Base-by-base conservation (phyloP, 345 rosid species). In the Litchi chinensis region DNA sequence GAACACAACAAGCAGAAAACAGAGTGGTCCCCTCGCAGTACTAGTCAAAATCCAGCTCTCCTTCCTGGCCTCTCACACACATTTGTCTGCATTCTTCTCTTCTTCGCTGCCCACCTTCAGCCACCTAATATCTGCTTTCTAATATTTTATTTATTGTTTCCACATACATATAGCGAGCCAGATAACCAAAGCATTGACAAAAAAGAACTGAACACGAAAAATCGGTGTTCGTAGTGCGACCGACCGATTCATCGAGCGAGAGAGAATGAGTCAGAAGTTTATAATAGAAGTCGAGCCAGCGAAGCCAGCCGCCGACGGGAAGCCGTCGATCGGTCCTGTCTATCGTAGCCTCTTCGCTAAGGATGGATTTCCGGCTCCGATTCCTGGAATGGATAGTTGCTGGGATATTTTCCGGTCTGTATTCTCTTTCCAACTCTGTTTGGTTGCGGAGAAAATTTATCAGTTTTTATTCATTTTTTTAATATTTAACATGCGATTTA, bases 321-420 rank as follows among this genome's bases (percentile, higher is more conserved):
- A 54, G 81, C 98, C 98, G 18, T 96, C 99, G 50, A 77, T 86
- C 32, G 99, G 99, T 15, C 93, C 98, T n/a, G 93, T 84, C 2
- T 96, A 91, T 81, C 97, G 99, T 24, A 96, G 97, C 82, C 12
- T 63, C 32, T 90, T 91, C 66, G 98, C 98, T 48, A 79, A 88
- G 79, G 89, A 87, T 54, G 97, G 99, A 24, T 93, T 91, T 75
- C 97, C 98, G n/a, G 72, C 88, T 32, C 95, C 97, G 21, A 76
- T 89, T 69, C 84, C 87, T 2, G 98, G 97, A 19, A 59, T 94
- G 89, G 90, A 94, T 5, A 87, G 93, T 79, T 96, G 97, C 88
- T 96, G 99, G 99, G 98, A 94, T 73, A 81, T 94, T 85, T 96
- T 96, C 83, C 91, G 98, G 99, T 95, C n/a, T 63, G 86, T 22